phyloP scores from a whole-genome alignment of 2,329 filamentous ascomycete species.

The Trichothecium roseum region DNA sequence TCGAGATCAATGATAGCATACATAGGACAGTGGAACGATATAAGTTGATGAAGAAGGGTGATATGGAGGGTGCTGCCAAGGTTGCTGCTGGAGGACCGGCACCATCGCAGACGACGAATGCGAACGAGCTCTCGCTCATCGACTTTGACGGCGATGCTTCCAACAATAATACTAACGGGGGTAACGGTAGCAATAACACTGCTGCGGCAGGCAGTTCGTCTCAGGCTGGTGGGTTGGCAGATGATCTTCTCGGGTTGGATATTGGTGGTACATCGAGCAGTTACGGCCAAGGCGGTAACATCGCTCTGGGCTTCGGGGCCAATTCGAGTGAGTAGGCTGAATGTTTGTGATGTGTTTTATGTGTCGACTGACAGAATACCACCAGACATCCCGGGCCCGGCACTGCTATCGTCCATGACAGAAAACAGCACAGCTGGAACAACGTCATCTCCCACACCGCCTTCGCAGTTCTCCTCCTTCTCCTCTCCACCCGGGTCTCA shows the following conservation, averaged over 20 bases:
- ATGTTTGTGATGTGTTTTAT: too few relatives aligned
- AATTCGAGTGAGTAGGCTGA: conserved; percentile 46
- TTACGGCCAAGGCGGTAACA: conserved; percentile 69
- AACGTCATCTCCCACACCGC: conserved; percentile 29
- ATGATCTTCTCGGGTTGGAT: conserved; percentile 82
- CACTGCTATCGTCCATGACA: conserved; percentile 53
- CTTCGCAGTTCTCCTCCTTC: conserved; percentile 45
- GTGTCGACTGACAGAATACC: conserved; percentile 6
- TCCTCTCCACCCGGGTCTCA: conserved; percentile 40
- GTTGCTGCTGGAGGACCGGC: conserved; percentile 67
- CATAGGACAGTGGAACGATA: conserved; percentile 93
- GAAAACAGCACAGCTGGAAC: conserved; percentile 48
- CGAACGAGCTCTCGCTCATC: conserved; percentile 80
- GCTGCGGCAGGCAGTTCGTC: conserved; percentile 19
- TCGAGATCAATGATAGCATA: conserved; percentile 99
- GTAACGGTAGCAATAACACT: conserved; percentile 29
- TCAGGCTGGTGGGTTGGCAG: conserved; percentile 63
- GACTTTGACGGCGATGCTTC: conserved; percentile 66
- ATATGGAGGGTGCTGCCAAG: conserved; percentile 71
- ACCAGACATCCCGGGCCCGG: conserved; percentile 52
- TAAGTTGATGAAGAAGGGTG: conserved; percentile 91
- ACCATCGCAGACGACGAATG: conserved; percentile 38
- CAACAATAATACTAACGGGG: conserved; percentile 36
- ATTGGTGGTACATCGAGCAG: conserved; percentile 50
- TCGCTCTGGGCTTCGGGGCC: conserved; percentile 69